These are phyloP conservation scores for Ensete ventricosum DNA, from an alignment of 176 grass and related monocot species.

Conservation along the genomic window DNA sequence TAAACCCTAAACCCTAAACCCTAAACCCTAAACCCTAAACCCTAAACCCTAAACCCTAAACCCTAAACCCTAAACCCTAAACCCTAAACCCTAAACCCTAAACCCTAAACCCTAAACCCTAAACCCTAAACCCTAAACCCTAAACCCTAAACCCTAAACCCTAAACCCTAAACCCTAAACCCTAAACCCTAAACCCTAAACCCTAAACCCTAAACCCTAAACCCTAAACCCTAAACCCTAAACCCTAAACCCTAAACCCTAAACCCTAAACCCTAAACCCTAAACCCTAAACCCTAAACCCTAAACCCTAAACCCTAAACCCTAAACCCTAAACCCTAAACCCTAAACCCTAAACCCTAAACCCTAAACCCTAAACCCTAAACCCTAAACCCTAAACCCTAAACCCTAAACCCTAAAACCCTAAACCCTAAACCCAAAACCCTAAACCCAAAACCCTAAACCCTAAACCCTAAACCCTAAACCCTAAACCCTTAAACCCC, in stretches of 20 bases:
- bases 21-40: not conserved
- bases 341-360: too few relatives aligned
- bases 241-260: constrained; percentile 13
- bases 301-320: too few relatives aligned
- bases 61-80: constrained; percentile 10
- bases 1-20: not conserved
- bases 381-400: too few relatives aligned
- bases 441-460: constrained; percentile 9
- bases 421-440: constrained; percentile 14
- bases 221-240: constrained; percentile 17
- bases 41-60: not conserved
- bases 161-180: constrained; percentile 3
- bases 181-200: constrained; percentile 9
- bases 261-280: too few relatives aligned
- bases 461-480: constrained; percentile 9
- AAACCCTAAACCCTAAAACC: too few relatives aligned
- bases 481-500: constrained; percentile 1
- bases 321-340: too few relatives aligned
- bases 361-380: too few relatives aligned
- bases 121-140: constrained; percentile 14
- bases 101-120: not conserved
- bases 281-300: too few relatives aligned
- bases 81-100: constrained; percentile 5
- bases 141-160: constrained; percentile 12
- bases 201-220: constrained; percentile 9